A percentile compares a stretch with the other conserved stretches of the same genome.
Conservation (phyloP, 1,284 basidiomycete species). For the Tranzscheliella williamsii region DNA sequence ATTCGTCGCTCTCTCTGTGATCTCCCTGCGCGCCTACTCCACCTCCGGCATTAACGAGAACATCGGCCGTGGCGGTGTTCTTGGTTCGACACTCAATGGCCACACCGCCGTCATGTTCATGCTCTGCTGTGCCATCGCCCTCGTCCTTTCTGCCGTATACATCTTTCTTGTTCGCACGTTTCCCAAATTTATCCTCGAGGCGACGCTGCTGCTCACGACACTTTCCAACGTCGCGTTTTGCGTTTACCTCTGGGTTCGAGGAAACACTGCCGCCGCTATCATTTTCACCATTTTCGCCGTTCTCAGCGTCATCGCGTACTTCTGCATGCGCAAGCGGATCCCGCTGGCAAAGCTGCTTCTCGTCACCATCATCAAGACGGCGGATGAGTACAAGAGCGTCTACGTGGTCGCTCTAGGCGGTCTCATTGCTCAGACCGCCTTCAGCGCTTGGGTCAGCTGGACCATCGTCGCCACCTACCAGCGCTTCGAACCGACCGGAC, state of each 20-base stretch:
- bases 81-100: constrained; percentile 72
- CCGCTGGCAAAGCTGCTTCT: constrained; percentile 52
- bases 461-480: constrained; percentile 52
- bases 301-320: constrained; percentile 48
- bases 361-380: constrained; percentile 45
- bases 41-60: constrained; percentile 19
- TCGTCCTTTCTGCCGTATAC: constrained; percentile 65
- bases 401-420: constrained; percentile 48
- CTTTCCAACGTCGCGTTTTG: constrained; percentile 44
- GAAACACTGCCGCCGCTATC: constrained; percentile 46
- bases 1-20: constrained; percentile 61
- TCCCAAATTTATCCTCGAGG: constrained; percentile 66
- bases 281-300: constrained; percentile 57
- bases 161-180: constrained; percentile 72
- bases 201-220: constrained; percentile 44
- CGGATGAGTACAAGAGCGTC: constrained; percentile 46
- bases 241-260: constrained; percentile 43
- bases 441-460: constrained; percentile 49
- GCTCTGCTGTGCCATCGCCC: constrained; percentile 69
- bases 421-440: constrained; percentile 44
- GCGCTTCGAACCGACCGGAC: constrained; percentile 43
- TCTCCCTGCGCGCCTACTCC: constrained; percentile 53
- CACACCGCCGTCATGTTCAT: constrained; percentile 73
- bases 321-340: constrained; percentile 52
- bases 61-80: constrained; percentile 67